These are phyloP conservation scores for Phytophthora sojae DNA, from an alignment of 352 stramenopile genomes.

Conservation along the genomic window DNA sequence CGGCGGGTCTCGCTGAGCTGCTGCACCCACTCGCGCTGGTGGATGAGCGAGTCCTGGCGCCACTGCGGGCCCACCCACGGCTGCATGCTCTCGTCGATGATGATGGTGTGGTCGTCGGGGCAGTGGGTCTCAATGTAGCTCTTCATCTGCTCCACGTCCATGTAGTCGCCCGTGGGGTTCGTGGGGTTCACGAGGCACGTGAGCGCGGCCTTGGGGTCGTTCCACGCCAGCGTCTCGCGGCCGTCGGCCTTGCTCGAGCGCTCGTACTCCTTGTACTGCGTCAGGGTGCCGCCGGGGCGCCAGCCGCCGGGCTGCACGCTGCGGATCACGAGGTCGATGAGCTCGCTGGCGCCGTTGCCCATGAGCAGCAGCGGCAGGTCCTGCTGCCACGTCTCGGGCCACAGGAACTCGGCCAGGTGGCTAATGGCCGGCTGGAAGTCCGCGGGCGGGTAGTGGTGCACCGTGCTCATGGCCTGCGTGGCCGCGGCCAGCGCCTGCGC, in stretches of 20 bases:
- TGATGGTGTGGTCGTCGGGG: conserved; percentile 89
- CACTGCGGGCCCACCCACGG: conserved; percentile 88
- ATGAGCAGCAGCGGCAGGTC: conserved; percentile 80
- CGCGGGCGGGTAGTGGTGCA: conserved; percentile 91
- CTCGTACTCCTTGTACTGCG: conserved; percentile 92
- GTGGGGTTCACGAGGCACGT: conserved; percentile 92
- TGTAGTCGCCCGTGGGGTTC: conserved; percentile 92
- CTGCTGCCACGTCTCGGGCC: conserved; percentile 61
- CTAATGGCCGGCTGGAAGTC: conserved; percentile 92
- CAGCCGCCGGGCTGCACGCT: conserved; percentile 77
- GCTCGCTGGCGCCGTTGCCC: conserved; percentile 85
- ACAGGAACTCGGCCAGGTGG: conserved; percentile 90
- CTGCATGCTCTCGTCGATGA: conserved; percentile 93
- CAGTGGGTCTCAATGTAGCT: conserved; percentile 87
- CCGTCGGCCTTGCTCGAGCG: conserved; percentile 86
- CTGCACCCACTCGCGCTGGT: conserved; percentile 86
- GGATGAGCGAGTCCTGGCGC: conserved; percentile 88
- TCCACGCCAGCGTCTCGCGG: conserved; percentile 76
- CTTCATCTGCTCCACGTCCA: conserved; percentile 85
- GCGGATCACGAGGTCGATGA: conserved; percentile 91
- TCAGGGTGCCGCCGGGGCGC: conserved; percentile 75
- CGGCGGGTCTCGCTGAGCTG: conserved; percentile 74
- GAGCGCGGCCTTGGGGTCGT: conserved; percentile 73
- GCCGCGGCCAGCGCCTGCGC: conserved; percentile 72
- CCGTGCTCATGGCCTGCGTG: conserved; percentile 74